A percentile compares a stretch with the other conserved stretches of the same genome.
phyloP scores from a whole-genome alignment of 1,284 basidiomycete genomes.

The Ustilago hordei region DNA sequence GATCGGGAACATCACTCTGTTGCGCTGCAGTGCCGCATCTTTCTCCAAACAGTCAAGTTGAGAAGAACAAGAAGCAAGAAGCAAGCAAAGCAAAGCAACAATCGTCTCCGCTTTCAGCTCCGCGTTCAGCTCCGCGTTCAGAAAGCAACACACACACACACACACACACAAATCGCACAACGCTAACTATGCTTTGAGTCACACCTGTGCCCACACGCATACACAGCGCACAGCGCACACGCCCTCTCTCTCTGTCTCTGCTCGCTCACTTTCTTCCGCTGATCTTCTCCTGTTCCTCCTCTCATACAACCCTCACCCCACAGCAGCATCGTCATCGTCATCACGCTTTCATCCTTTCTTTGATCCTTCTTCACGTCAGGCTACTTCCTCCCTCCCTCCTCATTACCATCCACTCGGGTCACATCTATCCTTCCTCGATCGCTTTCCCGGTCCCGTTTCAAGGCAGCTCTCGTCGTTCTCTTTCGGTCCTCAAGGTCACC shows the following conservation, averaged over 20 bases:
- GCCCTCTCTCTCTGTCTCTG: background rate
- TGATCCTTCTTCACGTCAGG: background rate
- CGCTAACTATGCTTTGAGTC: background rate
- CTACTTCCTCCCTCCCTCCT: background rate
- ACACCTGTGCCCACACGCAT: constrained; percentile 2
- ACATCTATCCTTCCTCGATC: background rate
- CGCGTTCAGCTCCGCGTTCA: too few species aligned
- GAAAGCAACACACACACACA: constrained; percentile 10
- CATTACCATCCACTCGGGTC: background rate
- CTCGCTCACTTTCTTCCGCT: background rate
- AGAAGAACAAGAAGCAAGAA: background rate
- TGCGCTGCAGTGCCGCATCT: constrained; percentile 4
- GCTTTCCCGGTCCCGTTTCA: background rate
- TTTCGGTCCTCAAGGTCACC: background rate
- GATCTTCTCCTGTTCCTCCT: background rate
- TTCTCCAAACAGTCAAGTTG: background rate
- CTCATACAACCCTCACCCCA: constrained; percentile 6
- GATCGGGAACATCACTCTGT: background rate
- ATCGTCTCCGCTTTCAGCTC: constrained; percentile 8
- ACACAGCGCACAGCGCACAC: background rate
- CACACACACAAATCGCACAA: background rate
- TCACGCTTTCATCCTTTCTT: background rate
- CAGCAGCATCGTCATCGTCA: constrained; percentile 8
- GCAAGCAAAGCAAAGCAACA: background rate
- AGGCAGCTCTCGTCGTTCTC: constrained; percentile 1